Evolutionary conservation across 2,329 filamentous ascomycete species (phyloP).

Genomic region (Penicillium frequentans): DNA sequence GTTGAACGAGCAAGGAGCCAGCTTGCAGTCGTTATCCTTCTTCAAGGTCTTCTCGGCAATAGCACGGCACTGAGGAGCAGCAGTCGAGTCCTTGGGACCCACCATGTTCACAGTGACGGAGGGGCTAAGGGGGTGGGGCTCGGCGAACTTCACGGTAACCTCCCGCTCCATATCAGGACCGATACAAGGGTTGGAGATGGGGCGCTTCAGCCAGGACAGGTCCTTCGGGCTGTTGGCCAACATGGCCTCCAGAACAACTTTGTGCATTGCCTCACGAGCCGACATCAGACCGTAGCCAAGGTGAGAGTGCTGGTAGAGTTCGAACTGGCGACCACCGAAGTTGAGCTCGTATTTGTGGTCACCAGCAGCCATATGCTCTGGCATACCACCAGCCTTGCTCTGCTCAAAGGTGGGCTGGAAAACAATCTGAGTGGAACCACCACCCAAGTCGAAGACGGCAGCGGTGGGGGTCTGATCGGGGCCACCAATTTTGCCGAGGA

Average conservation of each 20-base stretch:
- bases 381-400: constrained; percentile 72
- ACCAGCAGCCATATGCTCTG: constrained; percentile 78
- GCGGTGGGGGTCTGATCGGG: constrained; percentile 88
- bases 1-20: constrained; percentile 97
- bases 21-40: constrained; percentile 78
- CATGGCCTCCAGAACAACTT: constrained; percentile 70
- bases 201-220: constrained; percentile 66
- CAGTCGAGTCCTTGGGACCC: constrained; percentile 67
- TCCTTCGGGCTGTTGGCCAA: constrained; percentile 62
- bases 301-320: constrained; percentile 97
- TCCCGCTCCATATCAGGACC: constrained; percentile 73
- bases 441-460: constrained; percentile 92
- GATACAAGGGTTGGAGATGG: constrained; percentile 83
- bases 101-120: constrained; percentile 78
- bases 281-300: constrained; percentile 96
- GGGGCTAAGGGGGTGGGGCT: constrained; percentile 64
- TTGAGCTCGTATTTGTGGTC: constrained; percentile 93
- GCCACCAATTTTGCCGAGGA: constrained; percentile 94
- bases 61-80: constrained; percentile 83
- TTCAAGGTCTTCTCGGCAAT: constrained; percentile 86
- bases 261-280: constrained; percentile 83
- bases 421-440: constrained; percentile 96
- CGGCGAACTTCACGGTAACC: constrained; percentile 69
- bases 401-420: constrained; percentile 92
- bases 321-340: constrained; percentile 88